Evolutionary conservation across 164 flowering plant species (phyloP), one percentile per base, ranked within the genome.

Genomic region (Litsea cubeba): DNA sequence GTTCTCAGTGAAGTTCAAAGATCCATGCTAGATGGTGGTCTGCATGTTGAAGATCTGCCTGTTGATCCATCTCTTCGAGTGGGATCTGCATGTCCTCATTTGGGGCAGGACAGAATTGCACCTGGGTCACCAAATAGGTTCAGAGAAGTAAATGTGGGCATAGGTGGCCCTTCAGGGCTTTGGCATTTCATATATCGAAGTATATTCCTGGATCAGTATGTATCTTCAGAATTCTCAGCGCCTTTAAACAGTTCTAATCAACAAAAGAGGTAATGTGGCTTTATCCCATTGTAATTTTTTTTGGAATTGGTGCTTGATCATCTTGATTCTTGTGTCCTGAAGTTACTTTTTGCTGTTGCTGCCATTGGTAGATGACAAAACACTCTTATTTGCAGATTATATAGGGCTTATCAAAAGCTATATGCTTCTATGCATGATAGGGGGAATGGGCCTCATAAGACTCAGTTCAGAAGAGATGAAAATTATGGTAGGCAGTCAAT

Each of bases 101-200:
- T 87, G 74, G 88, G 93, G 30, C 94, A 87, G 15, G 84, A 80
- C 14, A 85, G 74, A 66, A 82, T 70, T 72, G 57, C 77, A 46
- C 73, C 86, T 70, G 94, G 84, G 30, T 84, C 92, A 70, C 83
- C 82, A 12, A 85, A 75, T 23, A 80, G 81, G 77, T 70, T 75
- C 57, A 76, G 71, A 67, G 91, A 89, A 69, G 67, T 82, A 65
- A 71, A 54, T 76, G 32, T 46, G 74, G 92, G 89, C 6, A 80
- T 83, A 76, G 98, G 99, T 79, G 99, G 98, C 74, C 98, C 95
- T 70, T 84, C 87, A 79, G 99, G 98, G 71, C 93, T 96, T 50
- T 96, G 97, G 97, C 99, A 96, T 87, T 96, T 96, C 76, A 90
- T 94, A 14, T 96, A 96, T 73, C 89, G 98, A 74, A 96, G 98